These are phyloP conservation scores for Leucaena leucocephala DNA, from an alignment of 306 rosid genomes.

Conservation along the genomic window DNA sequence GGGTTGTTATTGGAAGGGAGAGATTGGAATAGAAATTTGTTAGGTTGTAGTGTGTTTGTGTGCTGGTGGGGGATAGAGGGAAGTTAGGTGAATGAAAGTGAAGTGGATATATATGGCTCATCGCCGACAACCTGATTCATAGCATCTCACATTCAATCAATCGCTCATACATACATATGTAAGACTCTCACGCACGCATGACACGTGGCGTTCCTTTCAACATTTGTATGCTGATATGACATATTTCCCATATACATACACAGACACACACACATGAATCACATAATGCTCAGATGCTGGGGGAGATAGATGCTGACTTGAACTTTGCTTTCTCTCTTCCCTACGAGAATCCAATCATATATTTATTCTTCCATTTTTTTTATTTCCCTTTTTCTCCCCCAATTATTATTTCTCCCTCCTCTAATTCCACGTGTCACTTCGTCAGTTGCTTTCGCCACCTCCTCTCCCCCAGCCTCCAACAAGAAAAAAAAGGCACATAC, in stretches of 20 bases:
- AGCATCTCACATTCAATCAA: neutral
- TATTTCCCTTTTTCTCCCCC: neutral
- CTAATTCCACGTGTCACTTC: neutral
- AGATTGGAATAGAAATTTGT: neutral
- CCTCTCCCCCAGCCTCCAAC: too few relatives aligned
- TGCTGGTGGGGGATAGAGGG: too few relatives aligned
- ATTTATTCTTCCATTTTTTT: neutral
- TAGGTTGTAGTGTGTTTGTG: neutral
- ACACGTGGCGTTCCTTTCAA: neutral
- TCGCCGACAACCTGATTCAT: neutral
- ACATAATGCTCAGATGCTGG: neutral
- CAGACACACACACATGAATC: neutral
- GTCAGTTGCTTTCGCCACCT: neutral
- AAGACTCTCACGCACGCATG: neutral
- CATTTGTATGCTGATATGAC: neutral
- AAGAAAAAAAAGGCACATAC: too few relatives aligned
- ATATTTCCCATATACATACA: neutral
- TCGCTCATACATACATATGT: neutral
- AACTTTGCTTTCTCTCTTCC: constrained; percentile 1
- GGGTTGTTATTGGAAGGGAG: neutral
- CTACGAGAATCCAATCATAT: neutral
- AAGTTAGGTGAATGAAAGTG: neutral
- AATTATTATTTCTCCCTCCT: neutral
- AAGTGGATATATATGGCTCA: neutral
- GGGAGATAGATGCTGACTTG: neutral